Evolutionary conservation across 768 basidiomycete species (phyloP).

Genomic region (Podaxis mareebaensis): DNA sequence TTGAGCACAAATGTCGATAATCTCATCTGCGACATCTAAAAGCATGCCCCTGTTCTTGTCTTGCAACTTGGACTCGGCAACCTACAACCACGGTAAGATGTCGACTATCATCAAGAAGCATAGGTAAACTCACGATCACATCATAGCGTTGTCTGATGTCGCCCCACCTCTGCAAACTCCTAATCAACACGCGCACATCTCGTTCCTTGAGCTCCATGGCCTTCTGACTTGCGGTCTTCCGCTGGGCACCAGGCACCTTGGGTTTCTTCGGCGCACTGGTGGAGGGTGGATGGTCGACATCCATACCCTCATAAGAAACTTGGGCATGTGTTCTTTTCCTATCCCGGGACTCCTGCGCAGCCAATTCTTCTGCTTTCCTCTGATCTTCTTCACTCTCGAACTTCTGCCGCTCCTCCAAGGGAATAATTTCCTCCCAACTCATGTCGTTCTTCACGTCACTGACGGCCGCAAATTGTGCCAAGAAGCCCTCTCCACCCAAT

Average conservation of each 20-base stretch:
- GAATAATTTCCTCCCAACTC: conserved; percentile 99
- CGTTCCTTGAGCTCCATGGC: conserved; percentile 97
- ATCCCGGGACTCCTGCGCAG: conserved; percentile 66
- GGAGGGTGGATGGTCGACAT: conserved; percentile 71
- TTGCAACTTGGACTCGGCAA: conserved; percentile 84
- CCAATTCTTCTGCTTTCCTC: conserved; percentile 69
- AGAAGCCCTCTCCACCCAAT: conserved; percentile 96
- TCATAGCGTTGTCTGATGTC: conserved; percentile 95
- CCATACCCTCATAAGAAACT: conserved; percentile 93
- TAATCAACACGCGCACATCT: conserved; percentile 91
- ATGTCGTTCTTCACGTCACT: conserved; percentile 99
- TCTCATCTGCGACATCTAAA: conserved; percentile 88
- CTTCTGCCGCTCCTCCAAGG: conserved; percentile 84
- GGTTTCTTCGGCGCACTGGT: conserved; percentile 72
- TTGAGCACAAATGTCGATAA: conserved; percentile 79
- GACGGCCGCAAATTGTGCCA: conserved; percentile 92
- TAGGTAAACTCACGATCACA: conserved; percentile 68
- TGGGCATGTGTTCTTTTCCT: conserved; percentile 85
- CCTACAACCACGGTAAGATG: conserved; percentile 44
- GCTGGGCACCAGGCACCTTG: conserved; percentile 65
- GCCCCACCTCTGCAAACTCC: conserved; percentile 97
- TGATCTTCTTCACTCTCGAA: conserved; percentile 76
- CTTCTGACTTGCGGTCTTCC: conserved; percentile 92
- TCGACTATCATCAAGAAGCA: conserved; percentile 6
- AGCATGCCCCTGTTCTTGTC: conserved; percentile 95